Percentiles rank a stretch among this genome's conserved stretches.
These are phyloP conservation scores for Suhomyces terraborum DNA, from an alignment of 1,139 yeast species.

Conservation along the genomic window DNA sequence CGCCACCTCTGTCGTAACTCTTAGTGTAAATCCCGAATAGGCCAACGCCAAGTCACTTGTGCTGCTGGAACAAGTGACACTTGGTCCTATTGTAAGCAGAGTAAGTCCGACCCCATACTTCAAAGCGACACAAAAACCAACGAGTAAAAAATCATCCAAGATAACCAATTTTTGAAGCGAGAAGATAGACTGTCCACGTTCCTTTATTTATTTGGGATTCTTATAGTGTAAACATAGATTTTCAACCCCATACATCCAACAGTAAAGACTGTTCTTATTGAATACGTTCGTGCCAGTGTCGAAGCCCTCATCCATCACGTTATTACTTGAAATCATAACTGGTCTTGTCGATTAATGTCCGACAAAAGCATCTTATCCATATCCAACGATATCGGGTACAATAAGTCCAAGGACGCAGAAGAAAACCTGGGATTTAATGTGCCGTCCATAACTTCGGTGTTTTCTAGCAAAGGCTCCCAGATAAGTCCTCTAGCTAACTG, in stretches of 20 bases:
- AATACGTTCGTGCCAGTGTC: neutral
- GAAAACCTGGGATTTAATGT: slow-evolving; percentile 50
- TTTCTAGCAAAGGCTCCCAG: slow-evolving; percentile 4
- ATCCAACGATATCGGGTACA: slow-evolving; percentile 8
- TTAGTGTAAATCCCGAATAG: too few species aligned
- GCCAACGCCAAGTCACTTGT: too few species aligned
- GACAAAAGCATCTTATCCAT: slow-evolving; percentile 7
- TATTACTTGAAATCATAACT: neutral
- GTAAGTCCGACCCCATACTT: slow-evolving; percentile 14
- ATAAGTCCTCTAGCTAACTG: slow-evolving; percentile 16
- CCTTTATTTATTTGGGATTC: slow-evolving; percentile 3
- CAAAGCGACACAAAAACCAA: slow-evolving; percentile 9
- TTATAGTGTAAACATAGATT: neutral
- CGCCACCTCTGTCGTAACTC: too few species aligned
- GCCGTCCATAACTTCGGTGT: slow-evolving; percentile 50
- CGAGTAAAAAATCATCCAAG: slow-evolving; percentile 7
- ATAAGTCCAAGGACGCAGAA: slow-evolving; percentile 2
- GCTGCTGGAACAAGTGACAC: too few species aligned
- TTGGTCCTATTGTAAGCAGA: neutral
- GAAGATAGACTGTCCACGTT: slow-evolving; percentile 5
- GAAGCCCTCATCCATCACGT: neutral
- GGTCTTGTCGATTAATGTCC: slow-evolving; percentile 5
- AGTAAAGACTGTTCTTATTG: neutral
- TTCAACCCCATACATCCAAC: neutral
- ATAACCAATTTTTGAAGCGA: slow-evolving; percentile 4